A percentile compares a stretch with the other conserved stretches of the same genome.
phyloP scores from a whole-genome alignment of 2,329 filamentous ascomycete species.

The Ophiostoma pallidulum region DNA sequence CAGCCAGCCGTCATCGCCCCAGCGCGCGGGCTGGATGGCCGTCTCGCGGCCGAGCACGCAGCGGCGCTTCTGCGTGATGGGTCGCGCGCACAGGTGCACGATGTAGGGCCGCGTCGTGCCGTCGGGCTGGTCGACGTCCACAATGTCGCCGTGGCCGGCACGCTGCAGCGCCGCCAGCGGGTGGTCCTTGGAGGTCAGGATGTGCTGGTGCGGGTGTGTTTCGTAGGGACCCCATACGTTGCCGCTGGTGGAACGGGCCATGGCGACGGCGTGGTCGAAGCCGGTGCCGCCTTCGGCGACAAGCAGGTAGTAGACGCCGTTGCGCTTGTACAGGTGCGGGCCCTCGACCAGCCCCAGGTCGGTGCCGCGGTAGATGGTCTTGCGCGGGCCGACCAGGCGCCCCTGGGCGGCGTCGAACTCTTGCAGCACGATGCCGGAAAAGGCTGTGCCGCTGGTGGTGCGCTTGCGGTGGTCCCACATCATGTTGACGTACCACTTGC shows the following conservation, averaged over 20 bases:
- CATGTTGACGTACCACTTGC: constrained; percentile 50
- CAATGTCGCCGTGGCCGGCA: constrained; percentile 44
- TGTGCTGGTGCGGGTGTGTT: constrained; percentile 45
- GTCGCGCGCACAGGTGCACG: constrained; percentile 44
- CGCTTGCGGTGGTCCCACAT: constrained; percentile 43
- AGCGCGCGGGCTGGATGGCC: constrained; percentile 49
- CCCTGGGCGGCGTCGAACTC: constrained; percentile 42
- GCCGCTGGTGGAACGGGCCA: constrained; percentile 38
- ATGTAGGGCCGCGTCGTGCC: constrained; percentile 38
- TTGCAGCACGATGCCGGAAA: constrained; percentile 49
- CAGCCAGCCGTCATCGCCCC: constrained; percentile 51
- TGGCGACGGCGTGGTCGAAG: constrained; percentile 49
- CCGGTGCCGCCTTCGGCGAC: constrained; percentile 53
- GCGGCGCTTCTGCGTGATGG: constrained; percentile 40
- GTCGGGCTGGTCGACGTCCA: constrained; percentile 29
- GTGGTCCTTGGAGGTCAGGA: constrained; percentile 44
- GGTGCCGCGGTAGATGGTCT: constrained; percentile 47
- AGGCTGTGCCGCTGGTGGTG: constrained; percentile 27
- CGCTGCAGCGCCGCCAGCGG: constrained; percentile 42
- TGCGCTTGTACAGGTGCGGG: constrained; percentile 49
- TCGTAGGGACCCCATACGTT: constrained; percentile 53
- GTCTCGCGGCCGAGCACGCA: constrained; percentile 48
- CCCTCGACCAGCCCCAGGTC: constrained; percentile 45
- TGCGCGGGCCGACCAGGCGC: constrained; percentile 44
- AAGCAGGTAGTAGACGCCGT: constrained; percentile 50